A percentile compares a stretch with the other conserved stretches of the same genome.
Conservation (phyloP, 2,329 filamentous ascomycete species). For the Neonectria hederae region DNA sequence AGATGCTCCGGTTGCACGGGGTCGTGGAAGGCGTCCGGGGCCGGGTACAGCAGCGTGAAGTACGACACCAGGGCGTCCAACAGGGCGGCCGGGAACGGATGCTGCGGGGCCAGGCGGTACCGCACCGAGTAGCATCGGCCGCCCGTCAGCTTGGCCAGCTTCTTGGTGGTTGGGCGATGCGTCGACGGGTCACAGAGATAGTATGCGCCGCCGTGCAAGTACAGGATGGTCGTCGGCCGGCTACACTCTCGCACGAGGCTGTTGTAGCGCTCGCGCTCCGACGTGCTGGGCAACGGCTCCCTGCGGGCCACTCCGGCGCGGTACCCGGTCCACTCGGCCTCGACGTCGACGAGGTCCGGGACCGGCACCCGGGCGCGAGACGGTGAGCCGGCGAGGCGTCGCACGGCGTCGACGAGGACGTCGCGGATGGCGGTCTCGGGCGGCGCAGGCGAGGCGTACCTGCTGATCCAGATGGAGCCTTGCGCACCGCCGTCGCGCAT, state of each 20-base stretch:
- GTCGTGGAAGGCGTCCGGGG: slow-evolving; percentile 71
- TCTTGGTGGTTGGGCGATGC: slow-evolving; percentile 67
- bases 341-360: slow-evolving; percentile 65
- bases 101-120: slow-evolving; percentile 78
- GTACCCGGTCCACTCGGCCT: slow-evolving; percentile 82
- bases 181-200: slow-evolving; percentile 76
- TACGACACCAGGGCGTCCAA: slow-evolving; percentile 79
- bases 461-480: slow-evolving; percentile 84
- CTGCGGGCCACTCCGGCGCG: slow-evolving; percentile 62
- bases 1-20: slow-evolving; percentile 72
- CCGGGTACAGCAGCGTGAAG: slow-evolving; percentile 76
- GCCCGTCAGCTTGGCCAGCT: slow-evolving; percentile 71
- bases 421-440: slow-evolving; percentile 66
- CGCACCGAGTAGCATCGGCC: slow-evolving; percentile 77
- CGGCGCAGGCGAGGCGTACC: slow-evolving; percentile 70
- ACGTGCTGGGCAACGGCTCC: slow-evolving; percentile 62
- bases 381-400: slow-evolving; percentile 39
- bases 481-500: slow-evolving; percentile 74
- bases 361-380: slow-evolving; percentile 41
- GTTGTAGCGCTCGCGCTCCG: slow-evolving; percentile 71
- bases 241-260: slow-evolving; percentile 74
- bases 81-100: slow-evolving; percentile 78
- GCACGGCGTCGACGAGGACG: slow-evolving; percentile 65
- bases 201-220: slow-evolving; percentile 81
- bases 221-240: slow-evolving; percentile 72